Percentiles rank a stretch among this genome's conserved stretches.
phyloP scores from a whole-genome alignment of 352 stramenopile genomes.

The Pythium diclinum region DNA sequence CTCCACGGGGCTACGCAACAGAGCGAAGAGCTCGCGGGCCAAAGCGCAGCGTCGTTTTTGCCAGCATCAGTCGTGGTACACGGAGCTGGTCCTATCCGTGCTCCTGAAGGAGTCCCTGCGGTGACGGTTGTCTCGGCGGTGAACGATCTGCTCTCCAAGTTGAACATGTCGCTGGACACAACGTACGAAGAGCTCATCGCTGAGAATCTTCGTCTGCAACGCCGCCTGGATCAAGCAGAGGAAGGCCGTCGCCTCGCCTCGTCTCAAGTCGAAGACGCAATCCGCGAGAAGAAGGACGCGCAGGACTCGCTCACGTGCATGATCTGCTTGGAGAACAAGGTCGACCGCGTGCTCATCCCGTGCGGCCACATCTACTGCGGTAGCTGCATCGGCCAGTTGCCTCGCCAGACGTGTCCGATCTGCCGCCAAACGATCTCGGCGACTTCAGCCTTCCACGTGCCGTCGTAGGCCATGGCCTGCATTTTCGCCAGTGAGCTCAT shows the following conservation, averaged over 20 bases:
- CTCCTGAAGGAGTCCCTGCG: slow-evolving; percentile 25
- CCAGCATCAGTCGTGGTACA: slow-evolving; percentile 10
- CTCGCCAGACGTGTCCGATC: slow-evolving; percentile 62
- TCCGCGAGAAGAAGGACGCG: slow-evolving; percentile 72
- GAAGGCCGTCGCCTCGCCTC: slow-evolving; percentile 51
- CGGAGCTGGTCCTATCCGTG: too few relatives aligned
- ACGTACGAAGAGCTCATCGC: slow-evolving; percentile 64
- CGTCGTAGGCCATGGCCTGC: slow-evolving; percentile 30
- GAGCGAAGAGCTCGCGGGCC: neutral
- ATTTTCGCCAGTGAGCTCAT: neutral
- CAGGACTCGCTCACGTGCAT: slow-evolving; percentile 73
- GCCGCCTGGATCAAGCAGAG: slow-evolving; percentile 60
- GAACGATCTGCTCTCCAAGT: slow-evolving; percentile 64
- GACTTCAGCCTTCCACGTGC: slow-evolving; percentile 67
- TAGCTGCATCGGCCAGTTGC: slow-evolving; percentile 58
- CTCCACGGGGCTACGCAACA: neutral
- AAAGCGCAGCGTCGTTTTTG: neutral
- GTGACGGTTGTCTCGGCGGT: slow-evolving; percentile 67
- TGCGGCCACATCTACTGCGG: slow-evolving; percentile 84
- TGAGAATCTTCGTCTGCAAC: slow-evolving; percentile 61
- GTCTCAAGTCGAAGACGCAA: slow-evolving; percentile 60
- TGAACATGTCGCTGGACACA: slow-evolving; percentile 69
- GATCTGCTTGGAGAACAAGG: slow-evolving; percentile 78
- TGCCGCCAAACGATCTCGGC: slow-evolving; percentile 59
- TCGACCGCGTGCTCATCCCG: slow-evolving; percentile 78